phyloP scores from a whole-genome alignment of 2,329 filamentous ascomycete species.

The Exserohilum rostratum region DNA sequence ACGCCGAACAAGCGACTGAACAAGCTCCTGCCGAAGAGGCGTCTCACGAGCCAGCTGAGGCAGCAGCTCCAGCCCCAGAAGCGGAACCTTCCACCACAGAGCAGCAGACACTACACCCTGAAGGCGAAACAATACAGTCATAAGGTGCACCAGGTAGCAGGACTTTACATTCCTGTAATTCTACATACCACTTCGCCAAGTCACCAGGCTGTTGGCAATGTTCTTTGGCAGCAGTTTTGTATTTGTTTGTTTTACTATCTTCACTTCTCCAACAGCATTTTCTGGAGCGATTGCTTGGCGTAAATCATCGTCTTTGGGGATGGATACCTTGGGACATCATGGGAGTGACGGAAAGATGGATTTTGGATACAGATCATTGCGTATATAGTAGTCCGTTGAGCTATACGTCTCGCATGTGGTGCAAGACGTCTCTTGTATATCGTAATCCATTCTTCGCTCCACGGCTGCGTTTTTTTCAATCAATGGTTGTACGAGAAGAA shows the following conservation, averaged over 20 bases:
- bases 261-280: conserved; percentile 42
- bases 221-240: background rate
- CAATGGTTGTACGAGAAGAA: background rate
- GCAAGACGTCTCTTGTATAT: conserved; percentile 19
- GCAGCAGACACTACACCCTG: conserved; percentile 30
- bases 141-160: background rate
- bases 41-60: conserved; percentile 11
- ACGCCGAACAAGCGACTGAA: conserved; percentile 11
- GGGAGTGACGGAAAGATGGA: conserved; percentile 13
- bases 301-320: conserved; percentile 37
- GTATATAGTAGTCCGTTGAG: conserved; percentile 16
- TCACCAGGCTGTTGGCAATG: background rate
- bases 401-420: conserved; percentile 12
- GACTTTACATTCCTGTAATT: background rate
- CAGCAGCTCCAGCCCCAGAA: conserved; percentile 24
- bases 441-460: conserved; percentile 26
- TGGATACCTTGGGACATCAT: conserved; percentile 31
- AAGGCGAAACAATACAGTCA: conserved; percentile 28
- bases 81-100: conserved; percentile 30
- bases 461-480: background rate
- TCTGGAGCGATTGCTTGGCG: conserved; percentile 42
- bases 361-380: conserved; percentile 31
- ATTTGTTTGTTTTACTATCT: conserved; percentile 8
- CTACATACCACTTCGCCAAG: background rate
- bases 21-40: conserved; percentile 8